Base-by-base conservation (phyloP, 805 yeast genomes). In the Candida michaelii region DNA sequence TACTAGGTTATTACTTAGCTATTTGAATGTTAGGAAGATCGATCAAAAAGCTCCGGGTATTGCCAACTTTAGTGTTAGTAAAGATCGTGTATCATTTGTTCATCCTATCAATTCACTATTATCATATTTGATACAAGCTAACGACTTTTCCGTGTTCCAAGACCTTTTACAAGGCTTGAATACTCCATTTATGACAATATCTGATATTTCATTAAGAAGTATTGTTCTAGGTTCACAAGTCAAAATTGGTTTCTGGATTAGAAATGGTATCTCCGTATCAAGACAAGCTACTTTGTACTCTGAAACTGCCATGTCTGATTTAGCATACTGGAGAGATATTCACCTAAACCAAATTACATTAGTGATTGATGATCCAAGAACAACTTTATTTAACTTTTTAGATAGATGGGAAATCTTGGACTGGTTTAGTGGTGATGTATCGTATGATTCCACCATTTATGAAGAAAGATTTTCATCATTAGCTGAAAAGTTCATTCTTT, bases 241-340 rank as follows among this genome's bases (percentile, higher is more conserved):
- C 2, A 74, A 73, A 25, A 64, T 76, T 1, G 85, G 85, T 1
- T 79, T 77, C 47, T 85, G 93, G 93, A 75, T 85, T 2, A 74
- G 91, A 62, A 85, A 85, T 53, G 93, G 93, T 15, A 54, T 66
- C 40, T 69, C 76, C 5, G 76, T 73, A 1, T 59, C 78, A 3
- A 68, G 74, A 32, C 80, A 79, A 49, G 75, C 81, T 0, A 56
- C 73, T 0, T 61, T 74, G 12, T 80, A 81, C 48, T 65, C 65
- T 42, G 74, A 69, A n/a, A 52, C 63, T 5, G 47, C 58, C 3
- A 65, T 73, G 55, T 58, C 72, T 2, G 76, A 74, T 44, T 49
- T 65, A 18, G 63, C 72, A 0, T 65, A 55, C 41, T 61, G 62
- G 38, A 70, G 77, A 36, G 79, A 74, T 43, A 43, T 78, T 8